These are phyloP conservation scores for Penicillium taxi DNA, from an alignment of 495 filamentous ascomycete species.

Conservation along the genomic window DNA sequence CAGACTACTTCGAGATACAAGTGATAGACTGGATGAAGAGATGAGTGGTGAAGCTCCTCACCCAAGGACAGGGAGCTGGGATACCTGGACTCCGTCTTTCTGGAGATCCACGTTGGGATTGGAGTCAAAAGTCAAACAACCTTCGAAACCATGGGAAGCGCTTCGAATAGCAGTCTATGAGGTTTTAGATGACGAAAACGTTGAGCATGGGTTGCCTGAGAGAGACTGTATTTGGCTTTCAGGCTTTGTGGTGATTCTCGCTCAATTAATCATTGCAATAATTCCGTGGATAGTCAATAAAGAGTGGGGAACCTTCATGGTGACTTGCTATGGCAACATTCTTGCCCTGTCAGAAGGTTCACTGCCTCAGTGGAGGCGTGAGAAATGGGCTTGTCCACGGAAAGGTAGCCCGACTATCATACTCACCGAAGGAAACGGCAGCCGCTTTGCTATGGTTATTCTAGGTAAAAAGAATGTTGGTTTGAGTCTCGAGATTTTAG, in stretches of 20 bases:
- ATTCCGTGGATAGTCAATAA: background rate
- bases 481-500: background rate
- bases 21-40: too few species aligned
- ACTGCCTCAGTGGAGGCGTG: background rate
- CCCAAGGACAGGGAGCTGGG: too few species aligned
- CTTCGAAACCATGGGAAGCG: background rate
- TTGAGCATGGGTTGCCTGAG: background rate
- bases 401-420: background rate
- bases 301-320: background rate
- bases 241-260: background rate
- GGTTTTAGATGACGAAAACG: background rate
- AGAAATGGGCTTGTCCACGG: background rate
- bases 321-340: background rate
- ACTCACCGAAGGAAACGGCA: background rate
- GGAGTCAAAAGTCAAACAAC: too few species aligned
- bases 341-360: background rate
- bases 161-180: background rate
- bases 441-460: background rate
- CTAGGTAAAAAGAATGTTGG: background rate
- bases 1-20: too few species aligned
- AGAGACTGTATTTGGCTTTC: background rate
- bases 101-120: too few species aligned
- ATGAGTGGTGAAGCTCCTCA: too few species aligned
- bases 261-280: background rate
- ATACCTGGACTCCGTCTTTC: too few species aligned